Evolutionary conservation across 805 yeast species (phyloP).

Genomic region (Candida namnaoensis): DNA sequence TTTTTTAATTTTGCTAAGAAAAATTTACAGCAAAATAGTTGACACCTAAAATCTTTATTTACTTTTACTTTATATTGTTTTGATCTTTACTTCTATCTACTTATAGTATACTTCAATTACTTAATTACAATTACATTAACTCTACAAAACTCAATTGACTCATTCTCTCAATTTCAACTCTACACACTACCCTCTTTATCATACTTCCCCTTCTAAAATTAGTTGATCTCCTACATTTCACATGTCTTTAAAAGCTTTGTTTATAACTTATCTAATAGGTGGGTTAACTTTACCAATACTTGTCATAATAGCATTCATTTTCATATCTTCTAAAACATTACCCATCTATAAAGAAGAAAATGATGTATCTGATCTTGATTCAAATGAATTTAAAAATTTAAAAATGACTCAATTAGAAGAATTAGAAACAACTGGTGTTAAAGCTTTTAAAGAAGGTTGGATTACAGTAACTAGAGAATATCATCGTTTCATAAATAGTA

Average conservation of each 20-base stretch:
- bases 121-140: no score
- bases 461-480: slow-evolving; percentile 76
- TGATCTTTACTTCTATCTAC: no score
- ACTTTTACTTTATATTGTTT: no score
- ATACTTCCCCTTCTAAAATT: no score
- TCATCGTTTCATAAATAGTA: slow-evolving; percentile 32
- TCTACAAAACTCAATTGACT: no score
- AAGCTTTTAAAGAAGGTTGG: slow-evolving; percentile 68
- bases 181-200: no score
- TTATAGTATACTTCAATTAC: no score
- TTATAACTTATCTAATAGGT: slow-evolving; percentile 57
- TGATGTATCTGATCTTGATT: slow-evolving; percentile 12
- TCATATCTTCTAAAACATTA: slow-evolving; percentile 23
- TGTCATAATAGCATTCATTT: slow-evolving; percentile 29
- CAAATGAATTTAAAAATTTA: slow-evolving; percentile 24
- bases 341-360: slow-evolving; percentile 21
- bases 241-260: slow-evolving; percentile 8
- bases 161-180: no score
- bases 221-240: no score
- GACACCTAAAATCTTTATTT: no score
- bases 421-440: slow-evolving; percentile 47
- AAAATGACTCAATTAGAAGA: slow-evolving; percentile 65
- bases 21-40: no score
- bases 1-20: no score
- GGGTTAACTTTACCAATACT: slow-evolving; percentile 77